These are phyloP conservation scores for Colletotrichum lindemuthianum DNA, from an alignment of 2,329 filamentous ascomycete genomes.

Conservation along the genomic window DNA sequence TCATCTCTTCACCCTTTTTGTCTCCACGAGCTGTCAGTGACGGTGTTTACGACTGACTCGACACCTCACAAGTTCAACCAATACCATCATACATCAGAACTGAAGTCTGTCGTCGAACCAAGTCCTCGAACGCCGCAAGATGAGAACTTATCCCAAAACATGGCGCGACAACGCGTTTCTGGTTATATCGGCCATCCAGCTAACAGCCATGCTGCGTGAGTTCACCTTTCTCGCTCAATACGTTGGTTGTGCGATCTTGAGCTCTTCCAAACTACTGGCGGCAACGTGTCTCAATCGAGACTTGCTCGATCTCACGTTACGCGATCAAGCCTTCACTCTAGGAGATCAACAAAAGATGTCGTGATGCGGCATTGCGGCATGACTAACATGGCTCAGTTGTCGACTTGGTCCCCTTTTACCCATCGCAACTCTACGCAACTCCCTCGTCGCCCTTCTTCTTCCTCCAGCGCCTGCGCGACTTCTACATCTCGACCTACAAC, in stretches of 20 bases:
- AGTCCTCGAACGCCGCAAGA: not conserved
- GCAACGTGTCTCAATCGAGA: too few species aligned
- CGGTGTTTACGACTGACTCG: too few species aligned
- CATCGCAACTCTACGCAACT: conserved; percentile 53
- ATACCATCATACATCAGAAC: too few species aligned
- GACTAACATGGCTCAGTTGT: conserved; percentile 52
- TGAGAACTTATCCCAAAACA: conserved; percentile 23
- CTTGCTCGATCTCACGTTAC: too few species aligned
- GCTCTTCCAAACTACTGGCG: not conserved
- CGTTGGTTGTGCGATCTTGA: too few species aligned
- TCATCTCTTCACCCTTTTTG: too few species aligned
- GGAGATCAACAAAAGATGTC: not conserved
- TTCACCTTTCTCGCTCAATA: not conserved
- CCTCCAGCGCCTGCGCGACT: conserved; percentile 55
- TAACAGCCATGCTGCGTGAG: conserved; percentile 38
- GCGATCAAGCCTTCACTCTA: not conserved
- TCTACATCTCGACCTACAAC: conserved; percentile 59
- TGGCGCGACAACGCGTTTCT: conserved; percentile 50
- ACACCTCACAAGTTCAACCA: too few species aligned
- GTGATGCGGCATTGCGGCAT: not conserved
- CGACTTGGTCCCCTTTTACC: conserved; percentile 65
- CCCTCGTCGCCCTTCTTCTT: conserved; percentile 58
- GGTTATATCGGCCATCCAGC: conserved; percentile 45
- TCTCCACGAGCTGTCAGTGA: too few species aligned
- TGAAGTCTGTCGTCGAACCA: not conserved